Conservation (phyloP, 2,329 filamentous ascomycete species). For the Nemania sp. region DNA sequence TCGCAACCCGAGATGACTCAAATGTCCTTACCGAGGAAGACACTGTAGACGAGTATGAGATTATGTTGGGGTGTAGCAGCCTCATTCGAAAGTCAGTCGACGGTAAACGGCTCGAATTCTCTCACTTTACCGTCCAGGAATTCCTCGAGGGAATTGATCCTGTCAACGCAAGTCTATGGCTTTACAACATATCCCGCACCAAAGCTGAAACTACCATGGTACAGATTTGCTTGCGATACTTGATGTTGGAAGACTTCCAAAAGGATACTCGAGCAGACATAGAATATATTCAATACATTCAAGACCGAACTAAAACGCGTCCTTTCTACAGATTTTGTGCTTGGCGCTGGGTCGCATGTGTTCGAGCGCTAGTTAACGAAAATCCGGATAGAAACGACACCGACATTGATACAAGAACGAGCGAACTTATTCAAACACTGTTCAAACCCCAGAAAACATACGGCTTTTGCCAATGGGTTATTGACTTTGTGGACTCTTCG, state of each 20-base stretch:
- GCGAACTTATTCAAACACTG: conserved; percentile 5
- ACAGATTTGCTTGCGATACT: conserved; percentile 15
- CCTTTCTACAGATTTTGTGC: conserved; percentile 4
- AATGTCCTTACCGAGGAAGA: conserved; percentile 22
- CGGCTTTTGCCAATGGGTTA: conserved; percentile 11
- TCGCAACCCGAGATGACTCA: conserved; percentile 21
- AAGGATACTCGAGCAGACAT: not conserved
- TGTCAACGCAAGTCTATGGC: conserved; percentile 4
- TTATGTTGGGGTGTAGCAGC: conserved; percentile 34
- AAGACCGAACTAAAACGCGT: not conserved
- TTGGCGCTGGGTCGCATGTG: not conserved
- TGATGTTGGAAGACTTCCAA: conserved; percentile 9
- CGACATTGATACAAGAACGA: not conserved
- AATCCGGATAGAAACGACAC: not conserved
- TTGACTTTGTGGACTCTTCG: not conserved
- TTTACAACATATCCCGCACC: not conserved
- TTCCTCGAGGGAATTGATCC: conserved; percentile 29
- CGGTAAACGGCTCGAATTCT: conserved; percentile 22
- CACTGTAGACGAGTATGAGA: conserved; percentile 29
- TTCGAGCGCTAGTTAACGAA: not conserved
- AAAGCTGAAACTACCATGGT: not conserved
- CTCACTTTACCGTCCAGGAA: conserved; percentile 36
- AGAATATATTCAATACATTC: not conserved
- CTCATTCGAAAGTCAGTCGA: conserved; percentile 31
- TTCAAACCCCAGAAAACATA: not conserved